phyloP scores from a whole-genome alignment of 345 rosid species.

The Raphanus raphanistrum region DNA sequence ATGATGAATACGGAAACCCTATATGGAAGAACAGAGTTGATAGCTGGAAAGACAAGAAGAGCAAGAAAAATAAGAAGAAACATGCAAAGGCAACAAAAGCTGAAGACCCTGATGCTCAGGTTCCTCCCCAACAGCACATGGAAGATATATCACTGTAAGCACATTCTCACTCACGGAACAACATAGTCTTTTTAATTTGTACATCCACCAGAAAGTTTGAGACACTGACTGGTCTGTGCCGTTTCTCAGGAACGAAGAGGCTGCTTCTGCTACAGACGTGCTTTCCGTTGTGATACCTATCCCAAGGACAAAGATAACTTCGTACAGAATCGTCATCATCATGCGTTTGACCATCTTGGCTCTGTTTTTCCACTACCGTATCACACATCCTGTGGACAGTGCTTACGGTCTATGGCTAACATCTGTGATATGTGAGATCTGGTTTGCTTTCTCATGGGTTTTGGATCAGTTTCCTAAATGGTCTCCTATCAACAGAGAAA shows the following conservation, averaged over 20 bases:
- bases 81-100: slow-evolving; percentile 27
- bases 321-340: slow-evolving; percentile 76
- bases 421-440: slow-evolving; percentile 96
- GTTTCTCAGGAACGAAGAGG: slow-evolving; percentile 57
- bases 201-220: not conserved
- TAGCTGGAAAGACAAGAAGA: slow-evolving; percentile 96
- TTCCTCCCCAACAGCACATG: slow-evolving; percentile 88
- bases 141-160: slow-evolving; percentile 67
- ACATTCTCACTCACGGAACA: not conserved
- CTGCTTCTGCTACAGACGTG: slow-evolving; percentile 51
- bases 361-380: slow-evolving; percentile 88
- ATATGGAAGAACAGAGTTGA: slow-evolving; percentile 98
- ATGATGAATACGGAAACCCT: slow-evolving; percentile 85
- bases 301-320: slow-evolving; percentile 61
- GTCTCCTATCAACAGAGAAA: slow-evolving; percentile 75
- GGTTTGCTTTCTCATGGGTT: slow-evolving; percentile 99
- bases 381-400: slow-evolving; percentile 90
- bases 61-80: slow-evolving; percentile 64
- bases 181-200: not conserved
- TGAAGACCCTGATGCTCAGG: slow-evolving; percentile 54
- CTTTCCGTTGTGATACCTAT: slow-evolving; percentile 71
- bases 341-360: slow-evolving; percentile 79
- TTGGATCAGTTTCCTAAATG: slow-evolving; percentile 99
- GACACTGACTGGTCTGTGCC: not conserved
- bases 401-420: slow-evolving; percentile 86